A percentile compares a stretch with the other conserved stretches of the same genome.
These are phyloP conservation scores for Drechslerella coelobrocha DNA, from an alignment of 2,329 filamentous ascomycete species.

Conservation along the genomic window DNA sequence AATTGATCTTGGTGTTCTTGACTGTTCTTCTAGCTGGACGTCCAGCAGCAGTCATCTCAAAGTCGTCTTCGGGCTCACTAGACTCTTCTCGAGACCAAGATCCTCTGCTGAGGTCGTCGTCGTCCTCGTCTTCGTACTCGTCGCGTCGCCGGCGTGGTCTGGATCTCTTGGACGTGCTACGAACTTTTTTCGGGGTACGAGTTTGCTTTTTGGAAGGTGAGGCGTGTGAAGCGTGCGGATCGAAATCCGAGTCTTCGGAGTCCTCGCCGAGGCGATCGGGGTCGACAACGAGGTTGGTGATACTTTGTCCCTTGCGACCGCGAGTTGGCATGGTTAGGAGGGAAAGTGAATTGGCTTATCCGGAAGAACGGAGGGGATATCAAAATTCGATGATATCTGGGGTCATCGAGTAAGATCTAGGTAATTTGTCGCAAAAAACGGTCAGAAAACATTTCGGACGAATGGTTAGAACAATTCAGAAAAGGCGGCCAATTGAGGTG, in stretches of 20 bases:
- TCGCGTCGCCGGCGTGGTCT: conserved; percentile 34
- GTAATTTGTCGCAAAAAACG: background rate
- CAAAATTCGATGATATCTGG: conserved; percentile 30
- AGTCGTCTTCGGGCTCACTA: conserved; percentile 42
- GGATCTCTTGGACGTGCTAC: conserved; percentile 24
- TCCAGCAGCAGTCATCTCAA: conserved; percentile 52
- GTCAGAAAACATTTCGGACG: background rate
- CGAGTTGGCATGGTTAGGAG: conserved; percentile 40
- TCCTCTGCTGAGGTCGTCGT: conserved; percentile 40
- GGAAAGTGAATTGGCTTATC: background rate
- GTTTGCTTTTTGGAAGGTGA: conserved; percentile 42
- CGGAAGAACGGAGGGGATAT: background rate
- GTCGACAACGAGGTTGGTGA: conserved; percentile 48
- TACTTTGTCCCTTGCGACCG: conserved; percentile 44
- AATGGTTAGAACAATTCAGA: background rate
- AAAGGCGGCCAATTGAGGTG: too few relatives aligned
- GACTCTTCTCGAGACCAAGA: conserved; percentile 24
- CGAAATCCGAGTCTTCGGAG: conserved; percentile 45
- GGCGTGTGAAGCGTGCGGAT: conserved; percentile 40
- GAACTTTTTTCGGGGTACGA: conserved; percentile 32
- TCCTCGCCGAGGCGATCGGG: conserved; percentile 45
- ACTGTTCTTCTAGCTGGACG: conserved; percentile 49
- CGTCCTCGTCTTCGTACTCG: conserved; percentile 48
- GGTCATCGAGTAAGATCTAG: conserved; percentile 48
- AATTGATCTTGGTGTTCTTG: conserved; percentile 38